Base-by-base conservation (phyloP, 441 rosid genomes). In the Eutrema salsugineum region DNA sequence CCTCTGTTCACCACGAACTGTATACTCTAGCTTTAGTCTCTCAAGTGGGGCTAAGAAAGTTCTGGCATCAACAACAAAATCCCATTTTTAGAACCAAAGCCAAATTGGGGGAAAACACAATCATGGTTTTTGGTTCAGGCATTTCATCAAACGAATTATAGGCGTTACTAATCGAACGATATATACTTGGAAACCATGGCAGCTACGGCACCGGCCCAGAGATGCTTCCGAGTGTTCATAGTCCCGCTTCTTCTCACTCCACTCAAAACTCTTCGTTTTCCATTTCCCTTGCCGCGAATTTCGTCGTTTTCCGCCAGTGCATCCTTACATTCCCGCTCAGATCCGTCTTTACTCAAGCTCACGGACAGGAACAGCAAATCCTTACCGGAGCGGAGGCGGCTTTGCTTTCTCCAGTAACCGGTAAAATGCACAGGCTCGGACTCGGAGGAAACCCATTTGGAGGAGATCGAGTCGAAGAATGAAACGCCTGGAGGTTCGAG, bases 141-240 rank as follows among this genome's bases (percentile, higher is more conserved):
- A 73, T 73, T 73, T 66, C 11, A 66, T 49, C 72, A 6, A 58
- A 66, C 67, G 17, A 28, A 38, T 62, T 61, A n/a, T 68, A 46
- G 1, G 74, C 50, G 3, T 16, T 16, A 50, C 2, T 60, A 54
- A 58, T 19, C 16, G 16, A 38, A 10, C 1, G 32, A 9, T 22
- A 11, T 22, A 10, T 65, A 91, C 94, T 93, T 91, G 39, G 93
- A 91, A 68, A 91, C 88, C 94, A 88, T 88, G 55, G 94, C 97
- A 12, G 97, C 93, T 70, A 87, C 78, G 66, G 93, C 97, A 36
- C 97, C 97, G 32, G 97, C 85, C 91, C 97, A 91, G 63, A 91
- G 81, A 84, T 91, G 97, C 68, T 86, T 91, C 12, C 88, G 63
- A 44, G 97, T 83, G 69, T 91, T 91, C 81, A 84, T 53, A 0